Base-by-base conservation (phyloP, 805 yeast species). In the Kuraishia molischiana region DNA sequence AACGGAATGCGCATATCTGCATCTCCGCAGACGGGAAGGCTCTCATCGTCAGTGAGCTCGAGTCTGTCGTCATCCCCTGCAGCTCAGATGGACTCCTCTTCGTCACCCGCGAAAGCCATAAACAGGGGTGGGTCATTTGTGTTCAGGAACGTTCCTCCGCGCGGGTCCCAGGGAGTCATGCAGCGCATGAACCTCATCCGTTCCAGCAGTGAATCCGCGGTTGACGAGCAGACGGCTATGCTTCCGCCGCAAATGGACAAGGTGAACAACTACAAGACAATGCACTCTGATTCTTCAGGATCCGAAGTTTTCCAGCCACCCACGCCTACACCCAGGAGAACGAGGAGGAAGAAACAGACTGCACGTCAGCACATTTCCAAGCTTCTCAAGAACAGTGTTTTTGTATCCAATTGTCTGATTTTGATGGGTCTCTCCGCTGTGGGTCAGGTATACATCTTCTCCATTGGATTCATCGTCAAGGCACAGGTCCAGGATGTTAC, bases 361-460 rank as follows among this genome's bases (percentile, higher is more conserved):
- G 40, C 53, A 3, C 38, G 34, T 29, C 44, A 46, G 1, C 63
- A 58, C 36, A 41, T 58, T 13, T 24, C 38, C 10, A 40, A 43
- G 10, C 41, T 59, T 14, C 28, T 65, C 3, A 52, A 46, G 3
- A 52, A 53, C 28, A 54, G 54, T 15, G 47, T 58, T 2, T 82
- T 77, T 41, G 43, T 77, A 15, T 56, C 67, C 6, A 79, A 75
- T 44, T 78, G 66, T 45, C 33, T 74, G 5, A 63, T 76, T n/a
- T 60, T 79, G 19, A 74, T 83, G 0, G 53, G 72, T 4, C 56
- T 74, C 32, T 72, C 79, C 50, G 79, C 85, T 1, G 62, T 77
- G 32, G 84, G 87, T 3, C 89, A 81, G 52, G 71, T 74, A 54
- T 83, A 81, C 50, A 81, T 83, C 20, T 83, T 68, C 49, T 70